Base-by-base conservation (phyloP, 139 green algal genomes). In the Chlamydomonas incerta region DNA sequence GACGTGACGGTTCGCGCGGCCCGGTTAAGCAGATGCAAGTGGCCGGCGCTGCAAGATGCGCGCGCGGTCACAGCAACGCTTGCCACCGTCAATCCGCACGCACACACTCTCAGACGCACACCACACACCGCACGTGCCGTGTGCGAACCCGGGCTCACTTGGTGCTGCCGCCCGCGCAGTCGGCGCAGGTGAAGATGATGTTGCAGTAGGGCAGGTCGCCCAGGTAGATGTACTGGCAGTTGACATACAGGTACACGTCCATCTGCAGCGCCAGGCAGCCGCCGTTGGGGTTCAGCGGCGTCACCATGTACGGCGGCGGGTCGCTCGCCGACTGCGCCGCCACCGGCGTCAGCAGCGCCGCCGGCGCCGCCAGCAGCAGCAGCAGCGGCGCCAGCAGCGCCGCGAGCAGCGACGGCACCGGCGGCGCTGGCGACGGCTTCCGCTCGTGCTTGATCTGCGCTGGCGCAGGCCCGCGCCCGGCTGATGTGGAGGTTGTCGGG, bases 281-380 rank as follows among this genome's bases (percentile, higher is more conserved):
- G 34, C 41, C 66, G 33, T 34, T 52, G 13, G 55, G 52, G n/a
- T 31, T 28, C 3, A 18, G 9, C 11, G 52, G 52, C 17, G 50
- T 81, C 14, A 81, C 50, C 50, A 68, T 69, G 55, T 47, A 81
- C 47, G 73, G 73, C 18, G n/a, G 55, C 41, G 41, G 41, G 41
- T 50, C 41, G 41, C 41, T 50, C 6, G 41, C 41, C 55, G 20
- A 63, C 20, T 26, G 55, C n/a, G 14, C 35, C 4, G 65, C 13
- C n/a, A n/a, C 26, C 65, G 24, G 26, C 24, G 6, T 1, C 60
- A 35, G 24, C 17, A 26, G 60, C 57, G n/a, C 47, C 33, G 15
- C 18, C 57, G 6, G 57, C 74, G n/a, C n/a, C 50, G 37, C 24
- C 70, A 76, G 70, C 26, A 70, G 11, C 74, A 81, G 28, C 74